Base-by-base conservation (phyloP, 495 filamentous ascomycete genomes). In the Clohesyomyces aquaticus region DNA sequence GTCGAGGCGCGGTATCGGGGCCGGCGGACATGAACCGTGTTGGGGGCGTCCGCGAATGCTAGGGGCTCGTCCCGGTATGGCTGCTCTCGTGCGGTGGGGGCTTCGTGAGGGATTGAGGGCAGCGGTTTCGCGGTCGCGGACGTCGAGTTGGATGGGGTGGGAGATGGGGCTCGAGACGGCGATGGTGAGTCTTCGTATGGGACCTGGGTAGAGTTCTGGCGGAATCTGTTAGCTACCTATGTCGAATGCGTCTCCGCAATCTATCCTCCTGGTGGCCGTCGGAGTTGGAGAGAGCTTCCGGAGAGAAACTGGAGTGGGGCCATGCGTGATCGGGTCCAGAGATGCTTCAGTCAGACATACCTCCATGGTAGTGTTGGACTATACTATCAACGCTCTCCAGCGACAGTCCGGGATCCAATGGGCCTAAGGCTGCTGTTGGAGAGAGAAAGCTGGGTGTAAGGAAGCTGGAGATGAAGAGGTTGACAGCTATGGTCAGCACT, bases 41-140 rank as follows among this genome's bases (percentile, higher is more conserved):
- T 9, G 26, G 38, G 42, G 19, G 58, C 41, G 18, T 56, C 50
- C 8, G 50, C 14, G 28, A 43, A 42, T 29, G 54, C 38, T 23
- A 25, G 9, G 6, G 50, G 50, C 14, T 67, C 65, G 26, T 68
- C 65, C 46, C 28, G 53, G 43, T 68, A 68, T 19, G 54, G 53
- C 29, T 62, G 45, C 14, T 47, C 45, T 22, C 16, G 32, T 35
- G 46, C 0, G 1, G 56, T n/a, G 32, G 55, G 35, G 12, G 23
- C 19, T 25, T 41, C 23, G 18, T n/a, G 12, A 4, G 60, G 60
- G 4, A 63, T 35, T 16, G 60, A 48, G 10, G 60, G 60, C 0
- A 63, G 60, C 12, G 60, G 51, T 49, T 63, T 63, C 28, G 23
- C 4, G 9, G 42, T n/a, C n/a, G 14, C 1, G 60, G 21, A 9